phyloP scores from a whole-genome alignment of 2,329 filamentous ascomycete genomes.

The Lizonia empirigonia region DNA sequence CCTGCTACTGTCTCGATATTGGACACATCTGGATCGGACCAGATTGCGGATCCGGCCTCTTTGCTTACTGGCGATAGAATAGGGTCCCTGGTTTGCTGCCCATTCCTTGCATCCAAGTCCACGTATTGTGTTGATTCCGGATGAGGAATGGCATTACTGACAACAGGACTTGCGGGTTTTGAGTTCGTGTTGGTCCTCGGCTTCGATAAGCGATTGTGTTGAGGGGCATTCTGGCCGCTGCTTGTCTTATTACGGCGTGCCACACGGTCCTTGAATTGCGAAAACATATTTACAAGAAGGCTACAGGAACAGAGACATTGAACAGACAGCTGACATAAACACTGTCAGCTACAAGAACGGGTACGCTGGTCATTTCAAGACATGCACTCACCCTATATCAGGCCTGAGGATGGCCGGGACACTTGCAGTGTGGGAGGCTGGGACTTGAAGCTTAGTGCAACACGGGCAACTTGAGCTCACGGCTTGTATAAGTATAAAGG shows the following conservation, averaged over 20 bases:
- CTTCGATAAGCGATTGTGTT: conserved; percentile 42
- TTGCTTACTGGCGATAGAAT: conserved; percentile 37
- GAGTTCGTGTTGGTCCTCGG: conserved; percentile 47
- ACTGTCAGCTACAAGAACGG: conserved; percentile 1
- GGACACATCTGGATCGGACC: conserved; percentile 27
- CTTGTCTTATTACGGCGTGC: conserved; percentile 34
- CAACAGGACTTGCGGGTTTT: conserved; percentile 17
- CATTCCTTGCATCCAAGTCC: conserved; percentile 33
- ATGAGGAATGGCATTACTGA: conserved; percentile 28
- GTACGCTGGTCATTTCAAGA: conserved; percentile 1
- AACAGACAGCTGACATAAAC: conserved; percentile 9
- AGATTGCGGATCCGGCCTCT: conserved; percentile 26
- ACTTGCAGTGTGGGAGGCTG: conserved; percentile 16
- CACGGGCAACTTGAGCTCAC: conserved; percentile 16
- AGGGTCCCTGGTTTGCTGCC: conserved; percentile 38
- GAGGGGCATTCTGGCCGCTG: conserved; percentile 35
- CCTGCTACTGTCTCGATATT: conserved; percentile 29
- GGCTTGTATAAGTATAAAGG: conserved; percentile 23
- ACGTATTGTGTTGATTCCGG: conserved; percentile 33
- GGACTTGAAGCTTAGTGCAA: conserved; percentile 20
- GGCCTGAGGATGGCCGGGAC: conserved; percentile 16
- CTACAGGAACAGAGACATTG: conserved; percentile 22
- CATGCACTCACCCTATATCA: conserved; percentile 8
- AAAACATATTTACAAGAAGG: conserved; percentile 23
- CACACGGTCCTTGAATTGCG: conserved; percentile 25